Evolutionary conservation across 306 rosid species (phyloP).

Genomic region (Chamaecrista fasciculata): DNA sequence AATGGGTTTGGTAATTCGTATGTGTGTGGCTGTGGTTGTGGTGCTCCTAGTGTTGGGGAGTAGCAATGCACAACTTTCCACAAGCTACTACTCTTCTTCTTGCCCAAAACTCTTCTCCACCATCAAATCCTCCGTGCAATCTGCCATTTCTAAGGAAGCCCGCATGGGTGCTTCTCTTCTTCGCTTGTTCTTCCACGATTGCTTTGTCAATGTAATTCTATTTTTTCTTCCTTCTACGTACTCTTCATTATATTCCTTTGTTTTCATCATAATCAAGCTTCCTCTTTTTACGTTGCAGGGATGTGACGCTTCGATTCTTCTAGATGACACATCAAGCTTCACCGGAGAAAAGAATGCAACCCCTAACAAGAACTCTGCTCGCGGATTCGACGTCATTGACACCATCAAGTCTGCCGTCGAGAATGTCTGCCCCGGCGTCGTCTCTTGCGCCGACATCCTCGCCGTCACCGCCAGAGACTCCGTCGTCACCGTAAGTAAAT

Average conservation of each 20-base stretch:
- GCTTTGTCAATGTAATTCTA: slow-evolving; percentile 80
- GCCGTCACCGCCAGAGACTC: slow-evolving; percentile 78
- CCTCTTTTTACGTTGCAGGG: too few relatives aligned
- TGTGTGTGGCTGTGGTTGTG: slow-evolving; percentile 32
- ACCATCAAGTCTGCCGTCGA: slow-evolving; percentile 74
- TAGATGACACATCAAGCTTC: slow-evolving; percentile 78
- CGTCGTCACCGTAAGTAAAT: slow-evolving; percentile 46
- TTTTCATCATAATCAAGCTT: too few relatives aligned
- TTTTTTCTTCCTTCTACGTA: too few relatives aligned
- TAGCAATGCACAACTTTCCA: slow-evolving; percentile 65
- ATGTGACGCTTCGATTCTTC: slow-evolving; percentile 81
- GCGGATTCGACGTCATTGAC: slow-evolving; percentile 78
- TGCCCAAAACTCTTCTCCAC: slow-evolving; percentile 63
- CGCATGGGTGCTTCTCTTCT: slow-evolving; percentile 95
- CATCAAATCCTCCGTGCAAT: slow-evolving; percentile 52
- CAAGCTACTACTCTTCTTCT: slow-evolving; percentile 53
- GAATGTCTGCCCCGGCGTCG: slow-evolving; percentile 68
- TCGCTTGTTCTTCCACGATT: slow-evolving; percentile 85
- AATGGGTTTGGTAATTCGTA: too few relatives aligned
- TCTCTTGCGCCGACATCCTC: slow-evolving; percentile 85
- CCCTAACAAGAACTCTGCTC: slow-evolving; percentile 71
- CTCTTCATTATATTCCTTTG: too few relatives aligned
- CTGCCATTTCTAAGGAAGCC: slow-evolving; percentile 62
- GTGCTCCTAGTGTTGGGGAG: slow-evolving; percentile 37
- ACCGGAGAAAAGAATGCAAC: slow-evolving; percentile 78